phyloP scores from a whole-genome alignment of 768 basidiomycete species.

The Suillus ampliporus region DNA sequence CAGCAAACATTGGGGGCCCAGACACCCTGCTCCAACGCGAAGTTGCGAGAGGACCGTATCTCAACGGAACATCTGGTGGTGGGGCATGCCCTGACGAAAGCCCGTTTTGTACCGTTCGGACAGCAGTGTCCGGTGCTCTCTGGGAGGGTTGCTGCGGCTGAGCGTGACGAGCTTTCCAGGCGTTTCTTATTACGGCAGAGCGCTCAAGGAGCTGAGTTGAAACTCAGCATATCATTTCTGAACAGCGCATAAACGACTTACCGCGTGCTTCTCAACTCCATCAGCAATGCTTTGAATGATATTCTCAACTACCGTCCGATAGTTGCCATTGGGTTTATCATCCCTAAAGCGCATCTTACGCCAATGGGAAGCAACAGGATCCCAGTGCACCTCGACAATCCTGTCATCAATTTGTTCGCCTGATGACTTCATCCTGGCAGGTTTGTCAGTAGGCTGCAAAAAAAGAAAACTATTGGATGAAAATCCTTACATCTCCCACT shows the following conservation, averaged over 20 bases:
- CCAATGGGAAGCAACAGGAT: slow-evolving; percentile 69
- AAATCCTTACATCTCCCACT: slow-evolving; percentile 86
- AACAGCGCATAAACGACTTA: slow-evolving; percentile 43
- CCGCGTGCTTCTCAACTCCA: slow-evolving; percentile 89
- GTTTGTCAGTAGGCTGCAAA: slow-evolving; percentile 1
- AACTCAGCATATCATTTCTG: slow-evolving; percentile 19
- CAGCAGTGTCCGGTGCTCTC: slow-evolving; percentile 8
- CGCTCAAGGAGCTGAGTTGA: slow-evolving; percentile 67
- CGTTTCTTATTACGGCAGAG: slow-evolving; percentile 63
- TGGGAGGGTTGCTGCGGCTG: slow-evolving; percentile 38
- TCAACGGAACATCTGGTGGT: slow-evolving; percentile 26
- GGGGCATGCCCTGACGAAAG: slow-evolving; percentile 26
- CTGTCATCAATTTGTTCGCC: slow-evolving; percentile 93
- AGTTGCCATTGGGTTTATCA: slow-evolving; percentile 95
- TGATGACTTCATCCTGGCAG: slow-evolving; percentile 75
- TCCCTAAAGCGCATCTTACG: slow-evolving; percentile 92
- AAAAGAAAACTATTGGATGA: not conserved
- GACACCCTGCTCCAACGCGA: slow-evolving; percentile 78
- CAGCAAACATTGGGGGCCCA: slow-evolving; percentile 64
- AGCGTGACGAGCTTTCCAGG: slow-evolving; percentile 74
- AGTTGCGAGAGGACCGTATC: slow-evolving; percentile 68
- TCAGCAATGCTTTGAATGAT: slow-evolving; percentile 92
- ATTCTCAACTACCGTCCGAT: slow-evolving; percentile 79
- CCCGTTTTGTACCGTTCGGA: slow-evolving; percentile 21
- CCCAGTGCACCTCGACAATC: slow-evolving; percentile 95